Base-by-base conservation (phyloP, 1,284 basidiomycete genomes). In the Tremellales sp. region DNA sequence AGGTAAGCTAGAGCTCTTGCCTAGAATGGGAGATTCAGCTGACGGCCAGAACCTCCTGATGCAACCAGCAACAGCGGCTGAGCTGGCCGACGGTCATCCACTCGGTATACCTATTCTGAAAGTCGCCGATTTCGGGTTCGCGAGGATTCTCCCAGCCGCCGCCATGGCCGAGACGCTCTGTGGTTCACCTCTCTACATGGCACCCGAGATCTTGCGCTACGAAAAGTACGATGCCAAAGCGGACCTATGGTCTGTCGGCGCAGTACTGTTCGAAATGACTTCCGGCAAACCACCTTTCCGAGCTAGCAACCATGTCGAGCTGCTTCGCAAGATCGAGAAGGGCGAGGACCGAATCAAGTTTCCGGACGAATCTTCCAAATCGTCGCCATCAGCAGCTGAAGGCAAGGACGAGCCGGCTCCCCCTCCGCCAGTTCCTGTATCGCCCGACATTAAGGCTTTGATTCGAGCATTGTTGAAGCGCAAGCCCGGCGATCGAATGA, bases 161-260 rank as follows among this genome's bases (percentile, higher is more conserved):
- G 87, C 90, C 77, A 83, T 98, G 81, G 96, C 94, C 8, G 94
- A 98, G 74, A 99, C 94, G 2, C 79, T 99, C 0, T 99, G 94
- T 68, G 94, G 96, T 7, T 97, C 92, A 19, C 94, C 96, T 41
- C 76, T 99, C 26, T 99, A 99, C 76, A 99, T 98, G 94, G 94
- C 96, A 0, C 94, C 94, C 0, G 94, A 99, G 75, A 98, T 99
- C 57, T 77, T 99, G 17, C 83, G 89, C 19, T 97, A 97, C 71
- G 88, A 98, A 75, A 96, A 94, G 73, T 97, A 99, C 73, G 92
- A 97, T 69, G 92, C 92, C 22, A 97, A 93, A 70, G 94, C 90
- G 1, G 94, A 99, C 68, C 79, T 99, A 1, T 99, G 94, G 94
- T 94, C 90, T 5, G 90, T 97, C 26, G 96, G 94, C 6, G 92